These are phyloP conservation scores for Colletotrichum sp. DNA, from an alignment of 2,329 filamentous ascomycete genomes.

Conservation along the genomic window DNA sequence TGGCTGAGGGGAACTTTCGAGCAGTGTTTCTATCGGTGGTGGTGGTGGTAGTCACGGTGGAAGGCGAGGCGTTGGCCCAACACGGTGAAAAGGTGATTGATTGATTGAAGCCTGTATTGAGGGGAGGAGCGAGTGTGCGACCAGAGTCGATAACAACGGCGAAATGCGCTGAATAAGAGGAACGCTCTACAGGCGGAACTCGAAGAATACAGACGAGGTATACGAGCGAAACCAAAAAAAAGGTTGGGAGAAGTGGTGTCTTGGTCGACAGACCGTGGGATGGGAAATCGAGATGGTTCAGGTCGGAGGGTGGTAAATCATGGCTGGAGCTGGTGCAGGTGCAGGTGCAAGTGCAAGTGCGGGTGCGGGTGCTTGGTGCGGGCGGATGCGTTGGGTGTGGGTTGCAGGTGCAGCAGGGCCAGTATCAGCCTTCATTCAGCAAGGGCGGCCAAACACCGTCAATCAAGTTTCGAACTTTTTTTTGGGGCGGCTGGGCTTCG, in stretches of 20 bases:
- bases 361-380: background rate
- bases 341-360: conserved; percentile 1
- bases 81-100: background rate
- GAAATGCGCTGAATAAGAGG: background rate
- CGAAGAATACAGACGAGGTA: conserved; percentile 13
- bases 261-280: background rate
- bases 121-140: conserved; percentile 1
- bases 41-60: background rate
- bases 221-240: conserved; percentile 5
- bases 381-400: background rate
- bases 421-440: background rate
- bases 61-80: background rate
- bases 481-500: background rate
- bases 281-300: background rate
- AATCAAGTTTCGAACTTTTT: background rate
- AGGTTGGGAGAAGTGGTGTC: background rate
- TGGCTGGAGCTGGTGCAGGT: background rate
- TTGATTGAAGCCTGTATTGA: background rate
- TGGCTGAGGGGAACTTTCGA: background rate
- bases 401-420: background rate
- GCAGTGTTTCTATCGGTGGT: background rate
- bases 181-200: background rate
- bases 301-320: background rate
- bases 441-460: background rate
- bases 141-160: background rate